These are phyloP conservation scores for Lactifluus pinguis DNA, from an alignment of 768 basidiomycete species.

Conservation along the genomic window DNA sequence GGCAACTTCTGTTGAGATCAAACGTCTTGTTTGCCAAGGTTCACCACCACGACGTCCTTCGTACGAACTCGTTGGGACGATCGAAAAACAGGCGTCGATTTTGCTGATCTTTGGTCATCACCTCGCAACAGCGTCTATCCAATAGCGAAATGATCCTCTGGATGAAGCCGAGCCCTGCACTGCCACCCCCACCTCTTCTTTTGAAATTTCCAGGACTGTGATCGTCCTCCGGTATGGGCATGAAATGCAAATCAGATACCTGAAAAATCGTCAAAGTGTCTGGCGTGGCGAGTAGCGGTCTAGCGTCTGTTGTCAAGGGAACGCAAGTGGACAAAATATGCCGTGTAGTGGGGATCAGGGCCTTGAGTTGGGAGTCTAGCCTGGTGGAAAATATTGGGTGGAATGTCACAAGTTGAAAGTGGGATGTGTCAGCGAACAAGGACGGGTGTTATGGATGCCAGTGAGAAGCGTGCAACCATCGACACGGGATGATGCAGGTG, in stretches of 20 bases:
- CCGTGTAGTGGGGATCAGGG: constrained; percentile 29
- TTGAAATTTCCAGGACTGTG: constrained; percentile 49
- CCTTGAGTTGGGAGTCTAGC: constrained; percentile 42
- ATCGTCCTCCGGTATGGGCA: constrained; percentile 41
- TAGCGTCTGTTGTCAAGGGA: constrained; percentile 39
- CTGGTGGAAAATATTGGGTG: constrained; percentile 47
- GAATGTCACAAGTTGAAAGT: constrained; percentile 42
- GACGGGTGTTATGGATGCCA: neutral
- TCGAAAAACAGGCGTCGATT: constrained; percentile 17
- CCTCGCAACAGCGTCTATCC: constrained; percentile 22
- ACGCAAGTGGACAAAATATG: constrained; percentile 26
- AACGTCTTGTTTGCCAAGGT: constrained; percentile 28
- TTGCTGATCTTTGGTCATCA: constrained; percentile 23
- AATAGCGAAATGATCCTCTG: constrained; percentile 54
- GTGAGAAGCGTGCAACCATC: too few species aligned
- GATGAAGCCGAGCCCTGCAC: constrained; percentile 49
- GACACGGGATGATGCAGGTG: constrained; percentile 23
- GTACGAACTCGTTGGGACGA: neutral
- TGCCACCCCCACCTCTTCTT: constrained; percentile 38
- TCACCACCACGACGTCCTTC: constrained; percentile 11
- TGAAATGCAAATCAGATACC: constrained; percentile 63
- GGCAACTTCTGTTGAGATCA: constrained; percentile 25
- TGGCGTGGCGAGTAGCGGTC: constrained; percentile 62
- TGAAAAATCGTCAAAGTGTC: constrained; percentile 44
- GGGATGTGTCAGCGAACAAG: constrained; percentile 24